Evolutionary conservation across 768 basidiomycete species (phyloP), one percentile per base, ranked within the genome.

Genomic region (Termitomyces sp.): DNA sequence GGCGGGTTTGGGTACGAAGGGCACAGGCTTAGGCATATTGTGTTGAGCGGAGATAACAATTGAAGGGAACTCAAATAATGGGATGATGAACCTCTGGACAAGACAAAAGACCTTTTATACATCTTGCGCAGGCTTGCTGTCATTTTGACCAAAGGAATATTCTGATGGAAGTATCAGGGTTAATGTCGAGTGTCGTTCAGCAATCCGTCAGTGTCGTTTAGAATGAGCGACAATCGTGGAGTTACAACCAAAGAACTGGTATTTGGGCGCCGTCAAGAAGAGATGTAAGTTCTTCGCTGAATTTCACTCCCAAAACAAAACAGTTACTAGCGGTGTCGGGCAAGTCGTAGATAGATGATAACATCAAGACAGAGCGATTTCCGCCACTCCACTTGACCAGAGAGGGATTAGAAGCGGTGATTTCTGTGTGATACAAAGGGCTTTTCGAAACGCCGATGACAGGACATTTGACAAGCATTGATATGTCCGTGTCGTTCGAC

Each of bases 1-100:
- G 12, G 62, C 47, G 16, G 65, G 62, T 40, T 61, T 63, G 49
- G 63, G 63, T 23, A 53, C 55, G 55, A 63, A 65, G 55, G 54
- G 34, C 31, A 48, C 17, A 40, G 17, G 46, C 55, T 63, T 65
- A 37, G 59, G 51, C 62, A 63, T 63, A 21, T 38, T 21, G 44
- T n/a, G 16, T n/a, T 8, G 31, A 23, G 59, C 46, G 43, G 12
- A 27, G 25, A 42, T 29, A 47, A 44, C 31, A 35, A 40, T 47
- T 8, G 29, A 47, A 47, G 4, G 10, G 17, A n/a, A 11, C 25
- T 31, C 14, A 44, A 53, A 31, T 53, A 17, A 31, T 47, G 23
- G 31, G 46, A 35, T 40, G 58, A 38, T 41, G 53, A 47, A 35
- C 21, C 29, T 34, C 19, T 32, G 19, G 17, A 31, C 29, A n/a